phyloP scores from a whole-genome alignment of 2,329 filamentous ascomycete species.

The Cadophora malorum region DNA sequence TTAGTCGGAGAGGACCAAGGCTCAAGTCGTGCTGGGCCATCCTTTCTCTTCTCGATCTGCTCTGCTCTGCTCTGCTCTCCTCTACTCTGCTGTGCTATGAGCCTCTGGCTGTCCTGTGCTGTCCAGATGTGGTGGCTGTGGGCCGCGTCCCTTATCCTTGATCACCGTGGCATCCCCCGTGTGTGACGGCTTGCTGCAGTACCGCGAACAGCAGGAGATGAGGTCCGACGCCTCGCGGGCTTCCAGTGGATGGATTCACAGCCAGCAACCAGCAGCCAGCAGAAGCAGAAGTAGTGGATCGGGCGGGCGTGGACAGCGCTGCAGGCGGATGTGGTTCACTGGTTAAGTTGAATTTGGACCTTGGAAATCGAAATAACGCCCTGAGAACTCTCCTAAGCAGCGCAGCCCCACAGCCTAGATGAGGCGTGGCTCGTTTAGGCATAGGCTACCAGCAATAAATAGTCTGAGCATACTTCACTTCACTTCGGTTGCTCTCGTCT shows the following conservation, averaged over 20 bases:
- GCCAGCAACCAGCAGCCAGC: background rate
- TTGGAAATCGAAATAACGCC: background rate
- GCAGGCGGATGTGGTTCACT: background rate
- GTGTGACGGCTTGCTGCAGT: conserved; percentile 10
- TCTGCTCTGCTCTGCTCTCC: background rate
- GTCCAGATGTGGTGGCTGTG: conserved; percentile 17
- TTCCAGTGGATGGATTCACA: background rate
- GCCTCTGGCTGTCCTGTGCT: conserved; percentile 1
- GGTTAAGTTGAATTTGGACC: background rate
- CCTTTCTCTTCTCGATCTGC: background rate
- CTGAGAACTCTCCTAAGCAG: conserved; percentile 1
- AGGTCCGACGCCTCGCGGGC: conserved; percentile 10
- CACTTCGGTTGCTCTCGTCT: too few relatives aligned
- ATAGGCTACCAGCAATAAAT: conserved; percentile 1
- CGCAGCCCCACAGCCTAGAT: background rate
- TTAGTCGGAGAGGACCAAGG: conserved; percentile 18
- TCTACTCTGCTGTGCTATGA: background rate
- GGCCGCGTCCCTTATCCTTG: conserved; percentile 16
- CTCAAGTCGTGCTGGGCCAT: conserved; percentile 17
- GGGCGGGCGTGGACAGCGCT: background rate
- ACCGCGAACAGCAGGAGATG: conserved; percentile 8
- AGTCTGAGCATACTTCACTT: background rate
- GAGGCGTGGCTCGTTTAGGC: conserved; percentile 6
- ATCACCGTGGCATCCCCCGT: conserved; percentile 13
- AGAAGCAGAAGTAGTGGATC: background rate